Conservation (phyloP, 2,329 filamentous ascomycete species). For the Diplodia sapinea region DNA sequence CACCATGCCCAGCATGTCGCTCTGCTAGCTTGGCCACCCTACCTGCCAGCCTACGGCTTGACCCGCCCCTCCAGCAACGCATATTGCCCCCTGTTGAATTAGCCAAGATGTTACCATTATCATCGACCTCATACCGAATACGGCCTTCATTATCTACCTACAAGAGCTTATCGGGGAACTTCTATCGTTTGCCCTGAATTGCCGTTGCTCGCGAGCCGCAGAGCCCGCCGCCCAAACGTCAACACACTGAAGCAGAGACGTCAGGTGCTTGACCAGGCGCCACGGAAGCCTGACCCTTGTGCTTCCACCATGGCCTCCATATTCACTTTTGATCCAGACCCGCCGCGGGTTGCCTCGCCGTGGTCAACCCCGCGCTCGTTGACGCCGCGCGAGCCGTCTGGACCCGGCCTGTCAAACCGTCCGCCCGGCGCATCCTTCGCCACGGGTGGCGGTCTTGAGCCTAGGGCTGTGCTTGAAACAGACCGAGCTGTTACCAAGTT, state of each 20-base stretch:
- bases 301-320: conserved; percentile 79
- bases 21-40: conserved; percentile 5
- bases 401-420: conserved; percentile 6
- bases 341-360: conserved; percentile 85
- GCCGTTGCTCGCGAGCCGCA: neutral
- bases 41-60: neutral
- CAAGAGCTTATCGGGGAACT: neutral
- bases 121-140: conserved; percentile 55
- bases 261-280: neutral
- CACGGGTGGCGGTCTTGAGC: conserved; percentile 24
- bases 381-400: conserved; percentile 31
- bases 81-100: conserved; percentile 10
- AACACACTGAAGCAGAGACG: neutral
- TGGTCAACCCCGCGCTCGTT: conserved; percentile 70
- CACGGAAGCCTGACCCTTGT: neutral
- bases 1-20: conserved; percentile 10
- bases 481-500: conserved; percentile 68
- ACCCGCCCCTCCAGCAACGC: conserved; percentile 12
- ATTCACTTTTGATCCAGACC: conserved; percentile 91
- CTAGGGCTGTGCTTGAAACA: conserved; percentile 35
- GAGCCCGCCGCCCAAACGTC: neutral
- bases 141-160: conserved; percentile 34
- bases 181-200: conserved; percentile 7
- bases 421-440: conserved; percentile 17
- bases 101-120: conserved; percentile 59